Evolutionary conservation across 805 yeast genomes (phyloP).

Genomic region (Candida argentea): DNA sequence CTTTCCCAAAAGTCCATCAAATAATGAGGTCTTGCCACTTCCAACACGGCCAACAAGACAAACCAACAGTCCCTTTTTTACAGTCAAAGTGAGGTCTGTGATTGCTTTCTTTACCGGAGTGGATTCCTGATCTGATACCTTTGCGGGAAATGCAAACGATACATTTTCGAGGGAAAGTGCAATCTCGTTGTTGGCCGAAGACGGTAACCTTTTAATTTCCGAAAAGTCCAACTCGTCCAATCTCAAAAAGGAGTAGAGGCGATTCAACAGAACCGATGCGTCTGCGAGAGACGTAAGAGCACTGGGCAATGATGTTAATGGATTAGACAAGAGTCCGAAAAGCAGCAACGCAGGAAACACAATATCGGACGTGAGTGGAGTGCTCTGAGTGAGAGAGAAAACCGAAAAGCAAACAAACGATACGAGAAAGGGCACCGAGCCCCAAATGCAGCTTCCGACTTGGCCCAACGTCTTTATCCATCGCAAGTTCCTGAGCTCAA

Average conservation of each 20-base stretch:
- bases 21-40: slow-evolving; percentile 15
- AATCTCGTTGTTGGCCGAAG: slow-evolving; percentile 6
- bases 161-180: slow-evolving; percentile 11
- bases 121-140: slow-evolving; percentile 3
- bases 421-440: slow-evolving; percentile 14
- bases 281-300: slow-evolving; percentile 49
- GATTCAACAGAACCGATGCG: slow-evolving; percentile 44
- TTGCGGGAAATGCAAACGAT: slow-evolving; percentile 13
- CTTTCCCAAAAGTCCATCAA: slow-evolving; percentile 17
- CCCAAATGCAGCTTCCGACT: slow-evolving; percentile 13
- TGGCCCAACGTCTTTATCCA: slow-evolving; percentile 8
- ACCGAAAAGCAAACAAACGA: slow-evolving; percentile 13
- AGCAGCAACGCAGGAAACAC: slow-evolving; percentile 19
- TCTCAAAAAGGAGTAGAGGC: slow-evolving; percentile 40
- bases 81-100: slow-evolving; percentile 11
- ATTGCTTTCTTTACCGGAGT: slow-evolving; percentile 7
- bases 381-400: slow-evolving; percentile 9
- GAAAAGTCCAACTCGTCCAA: slow-evolving; percentile 7
- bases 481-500: slow-evolving; percentile 10
- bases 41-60: slow-evolving; percentile 20
- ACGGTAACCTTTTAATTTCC: background rate
- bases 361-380: slow-evolving; percentile 15
- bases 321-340: slow-evolving; percentile 38
- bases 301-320: slow-evolving; percentile 50
- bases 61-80: slow-evolving; percentile 14